phyloP scores from a whole-genome alignment of 345 rosid genomes.

The Pseudoturritis turrita region DNA sequence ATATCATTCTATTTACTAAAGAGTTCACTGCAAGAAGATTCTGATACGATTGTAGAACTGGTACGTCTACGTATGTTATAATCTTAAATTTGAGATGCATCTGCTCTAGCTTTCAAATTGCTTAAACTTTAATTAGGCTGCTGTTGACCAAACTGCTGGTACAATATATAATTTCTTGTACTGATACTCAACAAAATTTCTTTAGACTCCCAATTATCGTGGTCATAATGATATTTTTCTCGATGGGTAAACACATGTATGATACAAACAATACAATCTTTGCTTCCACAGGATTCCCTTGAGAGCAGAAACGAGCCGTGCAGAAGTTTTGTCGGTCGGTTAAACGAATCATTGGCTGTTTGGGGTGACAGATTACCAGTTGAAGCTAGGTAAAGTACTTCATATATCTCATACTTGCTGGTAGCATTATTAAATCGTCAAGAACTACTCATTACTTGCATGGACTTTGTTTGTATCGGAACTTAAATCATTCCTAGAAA shows the following conservation, averaged over 20 bases:
- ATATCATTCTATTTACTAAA: slow-evolving; percentile 63
- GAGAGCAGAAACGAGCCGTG: slow-evolving; percentile 62
- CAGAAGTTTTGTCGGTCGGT: slow-evolving; percentile 49
- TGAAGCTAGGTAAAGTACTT: slow-evolving; percentile 67
- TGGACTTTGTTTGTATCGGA: neutral
- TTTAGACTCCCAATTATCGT: neutral
- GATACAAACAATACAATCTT: slow-evolving; percentile 3
- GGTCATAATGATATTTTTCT: neutral
- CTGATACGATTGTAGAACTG: slow-evolving; percentile 43
- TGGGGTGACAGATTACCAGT: slow-evolving; percentile 62
- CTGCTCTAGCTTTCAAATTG: neutral
- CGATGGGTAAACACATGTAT: neutral
- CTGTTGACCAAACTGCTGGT: neutral
- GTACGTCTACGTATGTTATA: slow-evolving; percentile 36
- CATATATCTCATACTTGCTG: neutral
- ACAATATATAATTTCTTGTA: neutral
- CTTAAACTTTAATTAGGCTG: neutral
- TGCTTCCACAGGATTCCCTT: slow-evolving; percentile 60
- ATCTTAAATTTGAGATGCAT: neutral
- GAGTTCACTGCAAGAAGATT: slow-evolving; percentile 59
- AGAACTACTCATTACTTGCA: neutral
- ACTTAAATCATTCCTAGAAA: neutral
- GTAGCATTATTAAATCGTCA: neutral
- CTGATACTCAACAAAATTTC: neutral
- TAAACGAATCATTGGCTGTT: slow-evolving; percentile 65